These are phyloP conservation scores for Malassezia dermatis DNA, from an alignment of 1,284 basidiomycete species.

Conservation along the genomic window DNA sequence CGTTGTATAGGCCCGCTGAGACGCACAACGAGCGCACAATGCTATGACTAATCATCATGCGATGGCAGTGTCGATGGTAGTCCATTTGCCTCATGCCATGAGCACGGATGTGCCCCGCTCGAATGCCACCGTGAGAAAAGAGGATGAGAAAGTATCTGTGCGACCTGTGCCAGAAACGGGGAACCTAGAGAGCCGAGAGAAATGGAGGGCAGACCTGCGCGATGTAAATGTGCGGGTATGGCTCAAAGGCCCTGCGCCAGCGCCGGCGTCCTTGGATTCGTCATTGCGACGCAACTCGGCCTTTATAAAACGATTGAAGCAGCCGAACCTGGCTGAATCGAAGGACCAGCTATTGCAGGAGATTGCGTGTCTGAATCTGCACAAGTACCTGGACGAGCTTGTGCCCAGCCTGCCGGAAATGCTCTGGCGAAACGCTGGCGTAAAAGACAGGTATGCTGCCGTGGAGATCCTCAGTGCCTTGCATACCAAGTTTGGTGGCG, in stretches of 20 bases:
- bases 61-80: background rate
- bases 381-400: constrained; percentile 94
- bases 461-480: constrained; percentile 71
- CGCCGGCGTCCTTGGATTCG: constrained; percentile 28
- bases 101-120: constrained; percentile 7
- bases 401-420: constrained; percentile 78
- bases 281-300: constrained; percentile 45
- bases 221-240: constrained; percentile 25
- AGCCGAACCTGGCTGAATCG: constrained; percentile 30
- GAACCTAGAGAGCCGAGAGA: constrained; percentile 23
- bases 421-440: constrained; percentile 68
- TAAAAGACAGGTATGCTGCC: constrained; percentile 79
- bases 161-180: background rate
- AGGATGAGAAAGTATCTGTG: background rate
- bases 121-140: background rate
- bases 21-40: background rate
- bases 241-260: constrained; percentile 19
- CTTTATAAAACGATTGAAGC: constrained; percentile 39
- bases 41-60: background rate
- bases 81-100: background rate
- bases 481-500: constrained; percentile 69
- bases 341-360: constrained; percentile 57
- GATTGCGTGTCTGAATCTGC: constrained; percentile 72
- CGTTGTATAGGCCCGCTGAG: background rate
- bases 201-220: constrained; percentile 24